Conservation (phyloP, 805 yeast species). For the Danielia reshetovae region DNA sequence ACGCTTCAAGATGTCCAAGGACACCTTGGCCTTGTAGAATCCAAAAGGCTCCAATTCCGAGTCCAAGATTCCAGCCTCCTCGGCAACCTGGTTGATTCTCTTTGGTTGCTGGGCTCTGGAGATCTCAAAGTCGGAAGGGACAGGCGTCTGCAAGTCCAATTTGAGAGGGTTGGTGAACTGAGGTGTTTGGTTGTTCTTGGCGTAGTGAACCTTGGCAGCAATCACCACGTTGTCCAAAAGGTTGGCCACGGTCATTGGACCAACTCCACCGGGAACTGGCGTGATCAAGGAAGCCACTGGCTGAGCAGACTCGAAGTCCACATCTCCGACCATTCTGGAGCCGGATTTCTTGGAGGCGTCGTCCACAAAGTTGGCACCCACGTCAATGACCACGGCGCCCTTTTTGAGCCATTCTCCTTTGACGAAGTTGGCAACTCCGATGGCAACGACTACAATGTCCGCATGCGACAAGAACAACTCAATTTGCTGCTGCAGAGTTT, state of each 20-base stretch:
- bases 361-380: slow-evolving; percentile 73
- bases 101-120: slow-evolving; percentile 75
- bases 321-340: slow-evolving; percentile 72
- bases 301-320: slow-evolving; percentile 55
- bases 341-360: slow-evolving; percentile 68
- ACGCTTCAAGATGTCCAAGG: slow-evolving; percentile 59
- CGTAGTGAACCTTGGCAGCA: slow-evolving; percentile 57
- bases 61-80: slow-evolving; percentile 63
- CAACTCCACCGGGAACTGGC: slow-evolving; percentile 93
- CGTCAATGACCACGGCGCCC: slow-evolving; percentile 72
- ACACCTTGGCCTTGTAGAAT: slow-evolving; percentile 72
- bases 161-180: slow-evolving; percentile 52
- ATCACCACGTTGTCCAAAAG: slow-evolving; percentile 65
- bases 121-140: slow-evolving; percentile 77
- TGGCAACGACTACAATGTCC: slow-evolving; percentile 74
- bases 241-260: slow-evolving; percentile 90
- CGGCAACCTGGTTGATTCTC: slow-evolving; percentile 62
- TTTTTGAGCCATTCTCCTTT: slow-evolving; percentile 71
- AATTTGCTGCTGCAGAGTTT: slow-evolving; percentile 50
- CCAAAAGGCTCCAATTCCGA: slow-evolving; percentile 74
- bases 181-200: slow-evolving; percentile 39
- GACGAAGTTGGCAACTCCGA: slow-evolving; percentile 68
- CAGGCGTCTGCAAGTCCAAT: slow-evolving; percentile 56
- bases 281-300: slow-evolving; percentile 61
- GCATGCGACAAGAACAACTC: slow-evolving; percentile 51